A percentile compares a stretch with the other conserved stretches of the same genome.
phyloP scores from a whole-genome alignment of 2,329 filamentous ascomycete species.

The Lecanicillium sp. region DNA sequence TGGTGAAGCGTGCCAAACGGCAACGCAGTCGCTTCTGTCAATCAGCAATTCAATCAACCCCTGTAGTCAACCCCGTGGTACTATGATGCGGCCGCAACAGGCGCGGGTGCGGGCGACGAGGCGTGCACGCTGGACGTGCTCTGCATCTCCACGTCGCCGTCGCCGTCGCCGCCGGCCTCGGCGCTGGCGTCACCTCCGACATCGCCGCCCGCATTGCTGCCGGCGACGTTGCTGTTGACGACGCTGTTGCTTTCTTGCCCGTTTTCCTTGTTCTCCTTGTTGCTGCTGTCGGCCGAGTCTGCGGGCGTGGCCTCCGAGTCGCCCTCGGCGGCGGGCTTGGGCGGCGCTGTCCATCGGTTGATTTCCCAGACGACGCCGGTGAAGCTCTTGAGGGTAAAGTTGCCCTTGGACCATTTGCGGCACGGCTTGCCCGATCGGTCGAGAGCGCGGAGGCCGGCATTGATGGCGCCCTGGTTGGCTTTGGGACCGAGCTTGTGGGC shows the following conservation, averaged over 20 bases:
- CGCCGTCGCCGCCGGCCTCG: slow-evolving; percentile 37
- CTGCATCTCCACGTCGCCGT: slow-evolving; percentile 46
- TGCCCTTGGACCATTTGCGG: slow-evolving; percentile 81
- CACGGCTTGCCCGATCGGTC: slow-evolving; percentile 89
- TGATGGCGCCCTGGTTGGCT: slow-evolving; percentile 95
- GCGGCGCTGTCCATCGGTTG: slow-evolving; percentile 72
- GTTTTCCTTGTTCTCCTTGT: slow-evolving; percentile 62
- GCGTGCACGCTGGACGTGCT: slow-evolving; percentile 46
- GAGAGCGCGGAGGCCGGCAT: slow-evolving; percentile 87
- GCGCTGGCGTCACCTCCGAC: too few species aligned
- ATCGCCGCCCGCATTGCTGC: slow-evolving; percentile 36
- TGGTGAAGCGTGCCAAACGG: too few species aligned
- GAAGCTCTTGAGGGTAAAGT: slow-evolving; percentile 84
- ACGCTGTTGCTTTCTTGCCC: slow-evolving; percentile 43
- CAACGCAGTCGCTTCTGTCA: too few species aligned
- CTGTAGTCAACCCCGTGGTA: too few species aligned
- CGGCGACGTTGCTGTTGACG: slow-evolving; percentile 35
- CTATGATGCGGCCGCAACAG: slow-evolving; percentile 41
- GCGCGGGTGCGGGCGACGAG: slow-evolving; percentile 43
- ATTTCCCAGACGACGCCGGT: slow-evolving; percentile 81
- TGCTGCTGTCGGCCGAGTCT: slow-evolving; percentile 46
- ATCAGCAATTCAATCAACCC: too few species aligned
- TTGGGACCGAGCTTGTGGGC: slow-evolving; percentile 89
- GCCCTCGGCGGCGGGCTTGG: slow-evolving; percentile 45
- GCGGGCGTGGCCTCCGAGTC: slow-evolving; percentile 40